Base-by-base conservation (phyloP, 768 basidiomycete genomes). In the Chalciporus chontae region DNA sequence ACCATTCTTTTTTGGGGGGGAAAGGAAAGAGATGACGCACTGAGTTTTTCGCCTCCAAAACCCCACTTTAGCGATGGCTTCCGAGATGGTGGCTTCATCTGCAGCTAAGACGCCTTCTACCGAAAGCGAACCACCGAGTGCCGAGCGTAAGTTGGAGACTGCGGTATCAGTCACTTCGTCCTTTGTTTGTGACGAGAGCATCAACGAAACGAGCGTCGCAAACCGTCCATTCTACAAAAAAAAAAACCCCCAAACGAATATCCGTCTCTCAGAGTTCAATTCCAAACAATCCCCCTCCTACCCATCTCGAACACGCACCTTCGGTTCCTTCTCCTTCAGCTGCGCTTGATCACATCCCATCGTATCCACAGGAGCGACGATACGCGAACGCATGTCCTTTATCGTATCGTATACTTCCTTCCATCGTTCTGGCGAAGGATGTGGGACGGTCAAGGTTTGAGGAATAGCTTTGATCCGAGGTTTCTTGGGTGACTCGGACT, bases 131-230 rank as follows among this genome's bases (percentile, higher is more conserved):
- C 90, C 91, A 1, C 90, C 89, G 3, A 99, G 65, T 0, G 83
- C 80, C 2, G 65, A 62, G 15, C 92, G 84, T 2, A 97, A 77
- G 52, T 85, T 88, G 3, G 70, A 63, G 1, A 94, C 80, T 0
- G 94, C 94, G 0, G 85, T 80, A 48, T 88, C 81, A 0, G 88
- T 92, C 15, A 93, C 85, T 58, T 90, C 83, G 63, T 95, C 94
- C 60, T 94, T 97, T 4, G 95, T 97, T 65, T 98, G 95, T 2
- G 92, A 92, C 9, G 90, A 93, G 2, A 98, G 78, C 92, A 97
- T 96, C 40, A 99, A 75, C 3, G 94, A 91, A 7, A 99, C 80
- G 18, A 99, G 81, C 4, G 87, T 90, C 8, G 89, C 77, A 52
- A 91, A 88, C 3, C 94, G 84, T 43, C 80, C 77, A 48, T 83